Conservation (phyloP, 1,284 basidiomycete species). For the Sutorius eximius region DNA sequence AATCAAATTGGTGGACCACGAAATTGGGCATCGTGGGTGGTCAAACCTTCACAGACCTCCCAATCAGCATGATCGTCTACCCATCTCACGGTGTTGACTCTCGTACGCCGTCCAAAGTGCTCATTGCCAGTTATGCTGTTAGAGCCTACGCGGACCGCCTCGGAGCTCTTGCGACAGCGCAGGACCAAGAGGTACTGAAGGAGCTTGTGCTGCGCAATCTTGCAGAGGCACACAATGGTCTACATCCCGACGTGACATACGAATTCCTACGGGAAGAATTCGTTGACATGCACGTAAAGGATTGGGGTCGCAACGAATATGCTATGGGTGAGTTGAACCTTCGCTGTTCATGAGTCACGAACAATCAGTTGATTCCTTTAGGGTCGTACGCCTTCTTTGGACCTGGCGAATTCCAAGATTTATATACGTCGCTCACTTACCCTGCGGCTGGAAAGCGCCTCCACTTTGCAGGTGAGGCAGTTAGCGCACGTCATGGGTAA, state of each 20-base stretch:
- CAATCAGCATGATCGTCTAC: constrained; percentile 36
- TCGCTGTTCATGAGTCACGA: no score
- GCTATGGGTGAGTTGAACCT: constrained; percentile 8
- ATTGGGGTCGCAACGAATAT: constrained; percentile 11
- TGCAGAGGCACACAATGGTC: constrained; percentile 7
- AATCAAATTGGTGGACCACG: constrained; percentile 38
- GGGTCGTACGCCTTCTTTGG: constrained; percentile 14
- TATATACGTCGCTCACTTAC: constrained; percentile 11
- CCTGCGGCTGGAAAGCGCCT: constrained; percentile 11
- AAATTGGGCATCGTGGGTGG: constrained; percentile 28
- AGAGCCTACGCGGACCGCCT: constrained; percentile 1
- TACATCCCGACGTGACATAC: constrained; percentile 9
- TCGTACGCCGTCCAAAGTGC: constrained; percentile 19
- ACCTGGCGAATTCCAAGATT: constrained; percentile 13
- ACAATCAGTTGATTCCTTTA: background rate
- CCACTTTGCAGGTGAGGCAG: constrained; percentile 22
- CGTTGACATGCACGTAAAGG: constrained; percentile 11
- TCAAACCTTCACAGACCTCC: constrained; percentile 37
- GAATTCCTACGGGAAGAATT: constrained; percentile 3
- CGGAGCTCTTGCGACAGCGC: constrained; percentile 1
- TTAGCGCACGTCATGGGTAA: constrained; percentile 19
- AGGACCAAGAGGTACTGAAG: background rate
- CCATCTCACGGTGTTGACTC: constrained; percentile 36
- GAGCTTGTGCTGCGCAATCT: constrained; percentile 19
- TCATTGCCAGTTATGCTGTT: constrained; percentile 13